Evolutionary conservation across 2,329 filamentous ascomycete species (phyloP).

Genomic region (Ramichloridium luteum): DNA sequence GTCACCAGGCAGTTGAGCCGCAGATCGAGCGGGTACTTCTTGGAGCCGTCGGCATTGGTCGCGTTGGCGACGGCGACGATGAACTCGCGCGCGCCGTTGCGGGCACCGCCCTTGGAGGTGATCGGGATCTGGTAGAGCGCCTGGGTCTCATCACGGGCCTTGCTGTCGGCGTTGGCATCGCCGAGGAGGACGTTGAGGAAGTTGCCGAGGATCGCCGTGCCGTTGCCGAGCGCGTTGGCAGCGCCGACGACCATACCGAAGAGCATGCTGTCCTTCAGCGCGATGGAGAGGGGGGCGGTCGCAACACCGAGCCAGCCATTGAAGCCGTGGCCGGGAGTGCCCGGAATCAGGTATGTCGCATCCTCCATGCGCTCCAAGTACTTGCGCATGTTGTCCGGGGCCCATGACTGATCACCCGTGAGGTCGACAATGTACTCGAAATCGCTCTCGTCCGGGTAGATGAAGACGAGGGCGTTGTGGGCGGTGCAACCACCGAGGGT

Average conservation of each 20-base stretch:
- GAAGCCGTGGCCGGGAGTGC: constrained; percentile 41
- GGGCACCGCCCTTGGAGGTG: constrained; percentile 24
- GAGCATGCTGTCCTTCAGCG: constrained; percentile 42
- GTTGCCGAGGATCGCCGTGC: constrained; percentile 17
- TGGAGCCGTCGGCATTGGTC: constrained; percentile 37
- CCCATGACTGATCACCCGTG: constrained; percentile 51
- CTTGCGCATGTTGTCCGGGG: constrained; percentile 44
- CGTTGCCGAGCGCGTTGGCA: constrained; percentile 39
- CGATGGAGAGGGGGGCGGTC: constrained; percentile 39
- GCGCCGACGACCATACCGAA: constrained; percentile 41
- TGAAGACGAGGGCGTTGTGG: constrained; percentile 49
- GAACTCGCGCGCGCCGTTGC: constrained; percentile 45
- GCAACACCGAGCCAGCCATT: constrained; percentile 45
- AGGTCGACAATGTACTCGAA: constrained; percentile 45
- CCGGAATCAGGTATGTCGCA: constrained; percentile 40
- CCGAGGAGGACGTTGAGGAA: constrained; percentile 19
- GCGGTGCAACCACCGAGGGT: constrained; percentile 46
- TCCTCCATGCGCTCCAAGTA: constrained; percentile 44
- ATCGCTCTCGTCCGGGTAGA: constrained; percentile 47
- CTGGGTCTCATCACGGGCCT: constrained; percentile 34
- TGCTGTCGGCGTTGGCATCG: constrained; percentile 34
- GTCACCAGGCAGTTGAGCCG: constrained; percentile 52
- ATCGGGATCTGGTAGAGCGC: constrained; percentile 49
- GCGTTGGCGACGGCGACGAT: constrained; percentile 40
- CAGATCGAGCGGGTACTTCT: constrained; percentile 46